Percentiles rank a stretch among this genome's conserved stretches.
Conservation (phyloP, 371 early-diverging fungal species). For the Lichtheimia corymbifera region DNA sequence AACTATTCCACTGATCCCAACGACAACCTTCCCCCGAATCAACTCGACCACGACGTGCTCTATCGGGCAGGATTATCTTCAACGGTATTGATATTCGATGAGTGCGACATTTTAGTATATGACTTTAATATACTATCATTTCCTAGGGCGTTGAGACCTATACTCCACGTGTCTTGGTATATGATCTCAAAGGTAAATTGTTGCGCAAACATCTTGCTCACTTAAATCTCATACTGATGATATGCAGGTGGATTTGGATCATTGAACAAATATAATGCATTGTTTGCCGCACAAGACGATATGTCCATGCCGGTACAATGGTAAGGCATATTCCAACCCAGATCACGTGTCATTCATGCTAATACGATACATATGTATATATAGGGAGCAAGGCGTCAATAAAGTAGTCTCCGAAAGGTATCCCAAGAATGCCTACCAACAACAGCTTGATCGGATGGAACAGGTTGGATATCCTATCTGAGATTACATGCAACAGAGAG, state of each 20-base stretch:
- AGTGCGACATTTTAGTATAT: not conserved
- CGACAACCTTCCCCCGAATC: slow-evolving; percentile 21
- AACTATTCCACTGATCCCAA: slow-evolving; percentile 23
- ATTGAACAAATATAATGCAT: slow-evolving; percentile 62
- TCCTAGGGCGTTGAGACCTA: slow-evolving; percentile 67
- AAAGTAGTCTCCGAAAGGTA: slow-evolving; percentile 31
- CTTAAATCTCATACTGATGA: not conserved
- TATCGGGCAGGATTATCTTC: slow-evolving; percentile 52
- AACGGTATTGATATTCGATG: slow-evolving; percentile 24
- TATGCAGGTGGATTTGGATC: slow-evolving; percentile 71
- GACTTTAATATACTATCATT: not conserved
- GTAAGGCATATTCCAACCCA: slow-evolving; percentile 21
- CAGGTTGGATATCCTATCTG: slow-evolving; percentile 11
- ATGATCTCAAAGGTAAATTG: slow-evolving; percentile 68
- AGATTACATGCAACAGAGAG: no score
- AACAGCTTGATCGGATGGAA: slow-evolving; percentile 53
- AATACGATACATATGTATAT: slow-evolving; percentile 2
- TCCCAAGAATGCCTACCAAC: slow-evolving; percentile 54
- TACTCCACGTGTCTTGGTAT: slow-evolving; percentile 77
- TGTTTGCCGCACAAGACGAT: slow-evolving; percentile 46
- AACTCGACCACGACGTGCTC: slow-evolving; percentile 58
- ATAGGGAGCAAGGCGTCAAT: slow-evolving; percentile 55
- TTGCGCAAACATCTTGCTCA: no score
- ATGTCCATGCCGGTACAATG: slow-evolving; percentile 23
- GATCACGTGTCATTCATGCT: not conserved